Base-by-base conservation (phyloP, 768 basidiomycete genomes). In the Auriscalpium vulgare region DNA sequence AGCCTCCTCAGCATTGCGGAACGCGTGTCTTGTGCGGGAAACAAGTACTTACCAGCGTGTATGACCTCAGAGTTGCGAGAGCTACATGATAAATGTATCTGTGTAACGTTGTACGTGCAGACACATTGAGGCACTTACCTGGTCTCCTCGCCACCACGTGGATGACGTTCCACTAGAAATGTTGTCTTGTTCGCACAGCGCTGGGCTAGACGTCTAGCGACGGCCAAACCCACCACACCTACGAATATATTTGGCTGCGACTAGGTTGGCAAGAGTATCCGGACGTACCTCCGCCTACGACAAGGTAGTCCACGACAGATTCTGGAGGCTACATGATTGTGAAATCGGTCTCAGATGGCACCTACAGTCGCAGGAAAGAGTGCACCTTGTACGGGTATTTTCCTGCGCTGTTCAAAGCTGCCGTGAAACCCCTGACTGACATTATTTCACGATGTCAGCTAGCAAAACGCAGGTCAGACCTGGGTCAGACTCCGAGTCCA, bases 41-140 rank as follows among this genome's bases (percentile, higher is more conserved):
- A 29, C 29, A 29, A 14, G 40, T 65, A 84, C n/a, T n/a, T n/a
- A n/a, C 89, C 93, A 58, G 90, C 86, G 72, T 97, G 95, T 29
- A 97, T 88, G 21, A 98, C 95, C 66, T 97, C 95, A 0, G 93
- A 95, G 68, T 95, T 97, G 14, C 95, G 82, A 43, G 91, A 93
- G 68, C 93, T 94, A 49, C 4, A 53, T n/a, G n/a, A n/a, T 50
- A 36, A 21, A 45, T 38, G 37, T 29, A 2, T 46, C 44, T 46
- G 50, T 46, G 52, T n/a, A 55, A 51, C 46, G 40, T 16, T 11
- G 23, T 19, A 54, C 13, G 16, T 48, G 47, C 9, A 17, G 40
- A 17, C 36, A 16, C 50, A 43, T 46, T 11, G 37, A 14, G 51
- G 43, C 23, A 37, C 64, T 46, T 63, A 84, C 91, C 91, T 95